These are phyloP conservation scores for Mycena rosella DNA, from an alignment of 768 basidiomycete species.

Conservation along the genomic window DNA sequence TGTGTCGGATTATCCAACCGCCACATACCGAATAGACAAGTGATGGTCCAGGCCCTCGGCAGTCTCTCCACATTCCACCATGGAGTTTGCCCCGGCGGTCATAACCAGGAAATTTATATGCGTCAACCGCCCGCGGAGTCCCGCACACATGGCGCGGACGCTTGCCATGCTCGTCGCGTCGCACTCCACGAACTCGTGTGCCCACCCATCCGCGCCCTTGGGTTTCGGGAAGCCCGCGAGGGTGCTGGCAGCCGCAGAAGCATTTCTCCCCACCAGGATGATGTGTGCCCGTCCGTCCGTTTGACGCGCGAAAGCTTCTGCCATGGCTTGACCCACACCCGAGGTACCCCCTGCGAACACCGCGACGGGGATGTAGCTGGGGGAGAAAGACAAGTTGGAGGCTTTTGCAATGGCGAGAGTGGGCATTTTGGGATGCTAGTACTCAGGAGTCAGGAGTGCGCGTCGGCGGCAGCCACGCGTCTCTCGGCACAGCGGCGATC, in stretches of 20 bases:
- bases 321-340: constrained; percentile 47
- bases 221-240: constrained; percentile 45
- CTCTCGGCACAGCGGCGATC: no score
- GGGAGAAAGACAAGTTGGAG: constrained; percentile 5
- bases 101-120: constrained; percentile 52
- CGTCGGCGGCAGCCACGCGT: no score
- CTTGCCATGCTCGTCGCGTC: constrained; percentile 39
- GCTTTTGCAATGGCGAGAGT: neutral
- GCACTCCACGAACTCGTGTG: constrained; percentile 49
- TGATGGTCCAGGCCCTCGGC: constrained; percentile 17
- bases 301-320: constrained; percentile 48
- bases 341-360: constrained; percentile 36
- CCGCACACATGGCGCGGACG: neutral
- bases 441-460: no score
- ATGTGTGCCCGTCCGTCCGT: constrained; percentile 41
- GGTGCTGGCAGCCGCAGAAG: constrained; percentile 44
- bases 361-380: constrained; percentile 25
- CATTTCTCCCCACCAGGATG: constrained; percentile 48
- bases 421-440: no score
- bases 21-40: constrained; percentile 39
- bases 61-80: constrained; percentile 29
- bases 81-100: constrained; percentile 26
- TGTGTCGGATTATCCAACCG: constrained; percentile 20
- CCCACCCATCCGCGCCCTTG: constrained; percentile 7
- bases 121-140: constrained; percentile 30